phyloP scores from a whole-genome alignment of 108 stramenopile genomes.

The Schizochytrium sp. region DNA sequence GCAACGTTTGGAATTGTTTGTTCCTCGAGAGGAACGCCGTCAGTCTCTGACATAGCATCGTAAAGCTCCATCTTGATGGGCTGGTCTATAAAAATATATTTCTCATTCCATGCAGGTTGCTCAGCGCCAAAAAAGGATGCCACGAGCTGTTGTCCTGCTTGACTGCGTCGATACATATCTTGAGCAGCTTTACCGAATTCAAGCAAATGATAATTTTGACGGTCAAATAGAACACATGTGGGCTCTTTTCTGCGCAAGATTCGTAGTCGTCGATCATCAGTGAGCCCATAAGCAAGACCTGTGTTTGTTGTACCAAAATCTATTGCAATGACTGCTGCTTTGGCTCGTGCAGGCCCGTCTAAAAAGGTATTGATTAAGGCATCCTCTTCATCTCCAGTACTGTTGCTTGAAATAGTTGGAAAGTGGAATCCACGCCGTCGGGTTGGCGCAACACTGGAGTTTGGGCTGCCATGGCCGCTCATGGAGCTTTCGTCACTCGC shows the following conservation, averaged over 20 bases:
- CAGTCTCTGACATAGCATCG: neutral
- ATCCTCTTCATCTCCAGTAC: neutral
- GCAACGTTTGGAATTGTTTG: neutral
- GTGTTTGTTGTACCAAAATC: constrained; percentile 60
- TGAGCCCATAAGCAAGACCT: constrained; percentile 43
- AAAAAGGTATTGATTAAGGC: neutral
- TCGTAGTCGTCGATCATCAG: neutral
- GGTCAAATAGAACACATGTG: constrained; percentile 8
- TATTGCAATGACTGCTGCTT: constrained; percentile 13
- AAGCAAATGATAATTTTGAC: neutral
- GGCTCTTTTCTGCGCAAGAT: neutral
- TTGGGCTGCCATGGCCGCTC: too few species aligned
- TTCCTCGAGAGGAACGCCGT: constrained; percentile 23
- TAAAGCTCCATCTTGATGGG: constrained; percentile 56
- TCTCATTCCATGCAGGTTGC: constrained; percentile 6
- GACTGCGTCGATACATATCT: neutral
- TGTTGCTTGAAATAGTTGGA: neutral
- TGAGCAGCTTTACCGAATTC: constrained; percentile 25
- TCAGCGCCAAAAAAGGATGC: constrained; percentile 22
- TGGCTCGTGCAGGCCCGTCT: constrained; percentile 15
- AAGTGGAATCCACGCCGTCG: too few species aligned
- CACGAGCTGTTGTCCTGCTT: constrained; percentile 44
- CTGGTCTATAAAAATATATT: constrained; percentile 16
- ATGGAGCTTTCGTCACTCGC: too few species aligned
- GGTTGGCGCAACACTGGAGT: too few species aligned